These are phyloP conservation scores for Brassica napus DNA, from an alignment of 345 rosid genomes.

Conservation along the genomic window Da-Ae NC_063451.1:45219001-45219500, in stretches of 20 bases:
- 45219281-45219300: constrained; percentile 77
- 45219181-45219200: constrained; percentile 93
- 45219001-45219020: not conserved
- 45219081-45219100: constrained; percentile 86
- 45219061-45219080: constrained; percentile 87
- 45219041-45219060: constrained; percentile 49
- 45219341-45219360: constrained; percentile 93
- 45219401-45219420: constrained; percentile 84
- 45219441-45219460: constrained; percentile 45
- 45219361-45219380: constrained; percentile 84
- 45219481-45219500: constrained; percentile 23
- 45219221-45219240: constrained; percentile 33
- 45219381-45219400: constrained; percentile 87
- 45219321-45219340: constrained; percentile 91
- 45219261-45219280: constrained; percentile 28
- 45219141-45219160: constrained; percentile 64
- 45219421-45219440: constrained; percentile 92
- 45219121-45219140: constrained; percentile 67
- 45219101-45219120: constrained; percentile 75
- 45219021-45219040: constrained; percentile 24
- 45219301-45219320: constrained; percentile 91
- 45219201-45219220: constrained; percentile 66
- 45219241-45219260: constrained; percentile 8
- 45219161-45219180: constrained; percentile 64
- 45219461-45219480: constrained; percentile 15